Evolutionary conservation across 176 grass and related monocot genomes (phyloP), one percentile per base, ranked within the genome.

Genomic region (Microstegium vimineum): DNA sequence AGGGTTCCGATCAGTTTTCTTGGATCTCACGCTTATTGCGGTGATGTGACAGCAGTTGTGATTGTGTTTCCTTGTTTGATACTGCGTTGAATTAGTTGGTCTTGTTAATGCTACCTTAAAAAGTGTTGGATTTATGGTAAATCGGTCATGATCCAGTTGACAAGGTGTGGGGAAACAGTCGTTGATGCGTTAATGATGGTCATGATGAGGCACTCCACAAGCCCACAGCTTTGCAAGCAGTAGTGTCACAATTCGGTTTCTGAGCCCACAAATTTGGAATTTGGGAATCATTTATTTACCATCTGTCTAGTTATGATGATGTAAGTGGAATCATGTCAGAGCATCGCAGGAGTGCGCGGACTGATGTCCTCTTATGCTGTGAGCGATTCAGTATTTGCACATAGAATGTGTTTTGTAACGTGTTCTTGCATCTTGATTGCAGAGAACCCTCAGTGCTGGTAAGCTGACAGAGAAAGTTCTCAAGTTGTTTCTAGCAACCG

Each of bases 381-480:
- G 31, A 15, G 18, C 3, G 11, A 20, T n/a, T 40, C 62, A 7
- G 11, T 30, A 40, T 22, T 41, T 80, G 22, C 26, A 41, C n/a
- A 33, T 80, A 18, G 2, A 20, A 68, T 43, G 9, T 30, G 18
- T 82, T 78, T 69, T 28, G 2, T 20, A 18, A 10, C 60, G 9
- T 80, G n/a, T 60, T 27, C 17, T 18, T 59, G 2, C 7, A 23
- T 75, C 71, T 82, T 52, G 28, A 86, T 82, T 16, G 45, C 87
- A 99, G 93, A 95, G 82, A 88, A 95, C 93, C 4, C 61, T 99
- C 37, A 86, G 76, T 64, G 93, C 96, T 42, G 96, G 96, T 80
- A 99, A 99, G 77, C 83, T 95, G 56, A 95, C 90, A 30, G 93
- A 93, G 74, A 99, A 72, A 78, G 91, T 99, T 16, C 86, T 99